Conservation (phyloP, 2,329 filamentous ascomycete genomes). For the Chrysoporthe austroafricana region DNA sequence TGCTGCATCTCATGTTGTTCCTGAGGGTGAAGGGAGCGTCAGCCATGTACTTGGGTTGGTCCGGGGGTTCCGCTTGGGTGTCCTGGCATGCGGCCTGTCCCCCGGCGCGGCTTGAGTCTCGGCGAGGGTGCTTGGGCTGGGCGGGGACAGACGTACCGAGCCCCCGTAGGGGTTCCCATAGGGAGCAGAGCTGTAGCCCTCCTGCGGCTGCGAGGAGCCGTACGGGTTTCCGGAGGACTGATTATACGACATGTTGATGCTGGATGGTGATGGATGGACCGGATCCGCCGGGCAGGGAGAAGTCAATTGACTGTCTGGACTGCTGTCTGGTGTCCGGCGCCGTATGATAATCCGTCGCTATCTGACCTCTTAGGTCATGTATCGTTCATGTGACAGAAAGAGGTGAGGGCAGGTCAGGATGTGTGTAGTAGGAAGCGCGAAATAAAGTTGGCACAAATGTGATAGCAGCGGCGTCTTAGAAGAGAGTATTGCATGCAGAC, state of each 20-base stretch:
- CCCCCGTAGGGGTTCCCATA: constrained; percentile 15
- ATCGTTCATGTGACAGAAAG: background rate
- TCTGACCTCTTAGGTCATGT: background rate
- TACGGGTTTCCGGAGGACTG: constrained; percentile 32
- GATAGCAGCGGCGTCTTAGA: constrained; percentile 9
- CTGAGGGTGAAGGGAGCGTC: constrained; percentile 31
- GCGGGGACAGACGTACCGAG: constrained; percentile 30
- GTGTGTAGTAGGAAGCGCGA: background rate
- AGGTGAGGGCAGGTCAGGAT: background rate
- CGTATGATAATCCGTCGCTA: background rate
- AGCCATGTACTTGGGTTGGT: background rate
- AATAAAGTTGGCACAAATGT: background rate
- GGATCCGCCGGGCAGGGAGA: constrained; percentile 33
- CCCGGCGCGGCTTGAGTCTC: background rate
- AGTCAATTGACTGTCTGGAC: constrained; percentile 19
- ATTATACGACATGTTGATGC: constrained; percentile 33
- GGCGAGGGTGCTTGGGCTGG: constrained; percentile 18
- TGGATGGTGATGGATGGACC: constrained; percentile 30
- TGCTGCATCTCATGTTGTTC: constrained; percentile 58
- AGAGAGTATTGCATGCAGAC: constrained; percentile 1
- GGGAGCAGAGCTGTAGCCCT: constrained; percentile 19
- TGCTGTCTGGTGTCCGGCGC: background rate
- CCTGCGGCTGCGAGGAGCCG: constrained; percentile 34
- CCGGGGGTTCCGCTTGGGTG: background rate
- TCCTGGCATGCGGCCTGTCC: background rate